These are phyloP conservation scores for Eutypa lata DNA, from an alignment of 2,329 filamentous ascomycete genomes.

Conservation along the genomic window DNA sequence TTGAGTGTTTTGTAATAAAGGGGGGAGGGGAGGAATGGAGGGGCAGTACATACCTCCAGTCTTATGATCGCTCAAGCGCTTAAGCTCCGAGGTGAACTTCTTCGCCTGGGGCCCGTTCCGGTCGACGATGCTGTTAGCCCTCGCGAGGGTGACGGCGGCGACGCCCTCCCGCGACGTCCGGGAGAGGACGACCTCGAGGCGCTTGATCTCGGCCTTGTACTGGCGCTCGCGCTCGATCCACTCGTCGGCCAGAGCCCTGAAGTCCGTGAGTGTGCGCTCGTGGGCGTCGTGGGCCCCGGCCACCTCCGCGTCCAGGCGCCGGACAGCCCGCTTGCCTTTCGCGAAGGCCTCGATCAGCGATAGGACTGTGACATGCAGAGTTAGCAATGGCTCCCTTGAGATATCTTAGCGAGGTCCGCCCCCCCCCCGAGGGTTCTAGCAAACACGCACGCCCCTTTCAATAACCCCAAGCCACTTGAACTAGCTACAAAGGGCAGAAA, in stretches of 20 bases:
- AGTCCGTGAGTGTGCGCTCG: conserved; percentile 31
- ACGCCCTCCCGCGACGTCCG: conserved; percentile 35
- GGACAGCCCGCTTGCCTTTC: conserved; percentile 26
- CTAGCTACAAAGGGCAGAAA: too few species aligned
- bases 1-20: too few species aligned
- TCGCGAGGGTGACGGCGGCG: conserved; percentile 41
- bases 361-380: too few species aligned
- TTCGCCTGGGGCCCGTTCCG: conserved; percentile 28
- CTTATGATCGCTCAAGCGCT: conserved; percentile 17
- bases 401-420: too few species aligned
- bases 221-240: conserved; percentile 35
- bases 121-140: conserved; percentile 40
- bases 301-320: conserved; percentile 19
- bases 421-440: too few species aligned
- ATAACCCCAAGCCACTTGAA: too few species aligned
- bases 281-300: conserved; percentile 26
- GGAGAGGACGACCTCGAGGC: conserved; percentile 35
- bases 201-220: conserved; percentile 37
- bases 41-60: conserved; percentile 11
- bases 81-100: conserved; percentile 29
- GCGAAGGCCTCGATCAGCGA: conserved; percentile 37
- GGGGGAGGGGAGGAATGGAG: background rate
- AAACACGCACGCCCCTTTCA: too few species aligned
- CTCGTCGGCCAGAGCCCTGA: conserved; percentile 34
- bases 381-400: too few species aligned